Evolutionary conservation across 345 rosid genomes (phyloP).

Genomic region (Draba incana): DNA sequence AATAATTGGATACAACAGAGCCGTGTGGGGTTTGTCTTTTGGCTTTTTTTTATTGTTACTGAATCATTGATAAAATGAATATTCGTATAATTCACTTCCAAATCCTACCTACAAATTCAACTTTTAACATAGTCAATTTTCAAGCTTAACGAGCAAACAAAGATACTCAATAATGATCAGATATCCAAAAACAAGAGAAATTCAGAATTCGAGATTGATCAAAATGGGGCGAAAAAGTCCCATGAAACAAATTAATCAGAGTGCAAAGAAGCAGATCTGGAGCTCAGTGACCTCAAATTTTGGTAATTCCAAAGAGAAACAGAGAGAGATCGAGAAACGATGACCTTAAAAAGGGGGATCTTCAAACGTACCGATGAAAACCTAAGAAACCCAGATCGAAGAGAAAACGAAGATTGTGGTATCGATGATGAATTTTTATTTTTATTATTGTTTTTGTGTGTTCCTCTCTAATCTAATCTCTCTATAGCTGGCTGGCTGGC

Average conservation of each 20-base stretch:
- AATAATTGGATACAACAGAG: no score
- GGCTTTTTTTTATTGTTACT: no score
- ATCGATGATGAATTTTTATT: slow-evolving; percentile 25
- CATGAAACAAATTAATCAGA: neutral
- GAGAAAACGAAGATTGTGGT: slow-evolving; percentile 7
- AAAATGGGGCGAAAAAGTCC: no score
- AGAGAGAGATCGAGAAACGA: slow-evolving; percentile 16
- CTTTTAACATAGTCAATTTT: no score
- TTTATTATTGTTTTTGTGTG: neutral
- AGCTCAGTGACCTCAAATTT: slow-evolving; percentile 14
- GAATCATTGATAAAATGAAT: no score
- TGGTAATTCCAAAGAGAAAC: neutral
- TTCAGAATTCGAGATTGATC: no score
- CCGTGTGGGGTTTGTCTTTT: no score
- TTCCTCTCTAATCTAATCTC: neutral
- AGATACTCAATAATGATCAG: neutral
- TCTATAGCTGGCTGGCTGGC: slow-evolving; percentile 11
- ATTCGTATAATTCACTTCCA: no score
- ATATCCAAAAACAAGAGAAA: no score
- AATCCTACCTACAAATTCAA: no score
- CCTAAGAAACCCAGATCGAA: slow-evolving; percentile 26
- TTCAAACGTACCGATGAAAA: slow-evolving; percentile 18
- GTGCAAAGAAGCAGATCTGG: slow-evolving; percentile 35
- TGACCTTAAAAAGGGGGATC: neutral
- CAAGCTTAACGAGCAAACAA: neutral